Evolutionary conservation across 164 flowering plant species (phyloP), one percentile per base, ranked within the genome.

Genomic region (Brasenia schreberi): DNA sequence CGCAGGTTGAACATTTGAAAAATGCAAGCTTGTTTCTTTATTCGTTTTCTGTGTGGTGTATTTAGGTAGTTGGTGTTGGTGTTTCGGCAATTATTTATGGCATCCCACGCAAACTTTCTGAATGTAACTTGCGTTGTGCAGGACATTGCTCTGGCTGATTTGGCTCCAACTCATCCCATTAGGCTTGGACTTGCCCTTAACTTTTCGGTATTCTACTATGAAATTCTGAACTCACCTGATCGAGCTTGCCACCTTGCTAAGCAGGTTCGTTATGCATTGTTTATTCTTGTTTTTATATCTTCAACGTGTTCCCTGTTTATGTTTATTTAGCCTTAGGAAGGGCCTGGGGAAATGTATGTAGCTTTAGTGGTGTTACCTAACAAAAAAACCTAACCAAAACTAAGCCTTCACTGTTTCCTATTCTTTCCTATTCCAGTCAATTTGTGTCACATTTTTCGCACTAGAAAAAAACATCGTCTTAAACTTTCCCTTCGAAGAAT

Each of bases 141-240:
- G 70, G 70, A 63, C 33, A 68, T 68, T 45, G 70, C 70, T 62
- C 66, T 68, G 18, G 65, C 70, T 10, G 70, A 68, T 14, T 43
- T 68, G 65, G 27, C 70, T 68, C 70, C 70, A 0, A 68, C 70
- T 39, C 70, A 68, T 52, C 70, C 70, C 5, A 68, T 68, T 61
- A 68, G 70, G 65, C 65, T 68, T 56, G 70, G 70, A 33, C 70
- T 68, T 68, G 70, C 70, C 33, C 70, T 68, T 18, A 68, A 68
- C 70, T 68, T 68, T 52, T 68, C 70, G 6, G 70, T 68, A 19
- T 68, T 68, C 65, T 68, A 68, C 52, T 68, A 68, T 33, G 70
- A 68, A 39, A 68, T 68, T 19, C 61, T 68, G 61, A 68, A 68
- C 27, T 68, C 70, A 62, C 70, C 70, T 2, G 70, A 68, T 68